Evolutionary conservation across 225 moss, liverwort and hornwort species (phyloP), one percentile per base, ranked within the genome.

Genomic region (Antitrichia curtipendula): DNA sequence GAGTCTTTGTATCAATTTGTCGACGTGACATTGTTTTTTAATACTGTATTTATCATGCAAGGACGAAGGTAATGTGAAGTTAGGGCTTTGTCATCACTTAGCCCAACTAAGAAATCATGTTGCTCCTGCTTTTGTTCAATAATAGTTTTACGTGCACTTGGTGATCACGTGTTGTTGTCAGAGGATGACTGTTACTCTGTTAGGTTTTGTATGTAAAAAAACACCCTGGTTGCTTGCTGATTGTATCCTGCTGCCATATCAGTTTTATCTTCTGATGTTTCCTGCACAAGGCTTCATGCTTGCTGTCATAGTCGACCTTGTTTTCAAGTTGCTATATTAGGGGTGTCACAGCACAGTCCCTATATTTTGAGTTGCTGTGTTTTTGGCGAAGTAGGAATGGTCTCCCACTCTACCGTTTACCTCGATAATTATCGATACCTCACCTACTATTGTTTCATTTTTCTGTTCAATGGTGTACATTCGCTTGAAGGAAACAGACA

Each of bases 21-120:
- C 88, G 92, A 90, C 88, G 63, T 82, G 76, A 65, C 88, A 86
- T 86, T 82, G 54, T 58, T 81, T 84, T 84, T 80, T 81, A 84
- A 36, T 75, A 88, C 69, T 86, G 70, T 86, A 83, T 88, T 65
- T 76, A 84, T 57, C 50, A 75, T 83, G 58, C 78, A 73, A 87
- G 70, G 81, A 75, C 34, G 19, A 89, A 82, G 54, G 45, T 61
- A 19, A 54, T 81, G 75, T 77, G 86, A 75, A 83, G 83, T 69
- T 76, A 38, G 57, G 43, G 21, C 70, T 64, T 41, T 59, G 41
- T 38, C 50, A 36, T 54, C n/a, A 40, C 82, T 28, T 78, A n/a
- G 43, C 43, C 54, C 21, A 21, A 81, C 45, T 50, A 47, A 31
- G 19, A 79, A 83, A 72, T 57, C 29, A 28, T 19, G 56, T 59